These are phyloP conservation scores for Trametes meyenii DNA, from an alignment of 768 basidiomycete genomes.

Conservation along the genomic window DNA sequence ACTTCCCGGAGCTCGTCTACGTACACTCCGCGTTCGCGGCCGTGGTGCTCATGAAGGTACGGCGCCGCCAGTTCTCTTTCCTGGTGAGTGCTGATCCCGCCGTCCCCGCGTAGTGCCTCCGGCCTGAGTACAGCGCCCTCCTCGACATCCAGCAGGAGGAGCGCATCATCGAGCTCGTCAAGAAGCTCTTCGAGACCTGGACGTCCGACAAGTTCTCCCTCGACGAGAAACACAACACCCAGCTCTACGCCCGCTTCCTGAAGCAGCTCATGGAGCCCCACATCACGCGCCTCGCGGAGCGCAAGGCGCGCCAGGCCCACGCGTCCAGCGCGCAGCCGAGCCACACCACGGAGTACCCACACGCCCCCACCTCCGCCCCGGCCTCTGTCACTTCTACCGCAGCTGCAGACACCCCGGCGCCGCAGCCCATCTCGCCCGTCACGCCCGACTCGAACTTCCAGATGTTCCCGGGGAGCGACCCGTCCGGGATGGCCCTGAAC, in stretches of 20 bases:
- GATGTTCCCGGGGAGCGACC: conserved; percentile 7
- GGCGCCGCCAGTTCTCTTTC: conserved; percentile 18
- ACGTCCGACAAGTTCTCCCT: conserved; percentile 19
- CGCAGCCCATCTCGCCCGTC: conserved; percentile 6
- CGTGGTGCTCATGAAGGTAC: conserved; percentile 62
- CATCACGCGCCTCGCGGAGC: conserved; percentile 16
- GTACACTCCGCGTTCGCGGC: conserved; percentile 55
- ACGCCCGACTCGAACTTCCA: conserved; percentile 5
- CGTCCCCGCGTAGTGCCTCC: conserved; percentile 33
- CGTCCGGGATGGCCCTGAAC: conserved; percentile 2
- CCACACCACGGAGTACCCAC: neutral
- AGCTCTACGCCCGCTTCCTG: conserved; percentile 30
- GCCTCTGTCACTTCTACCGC: neutral
- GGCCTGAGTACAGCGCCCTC: conserved; percentile 50
- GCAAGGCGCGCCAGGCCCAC: neutral
- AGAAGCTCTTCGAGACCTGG: conserved; percentile 25
- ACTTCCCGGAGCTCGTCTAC: conserved; percentile 49
- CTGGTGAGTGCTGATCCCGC: neutral
- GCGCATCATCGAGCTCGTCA: conserved; percentile 29
- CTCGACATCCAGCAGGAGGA: conserved; percentile 36
- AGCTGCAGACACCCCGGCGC: neutral
- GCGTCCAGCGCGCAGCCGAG: neutral
- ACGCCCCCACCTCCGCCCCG: neutral
- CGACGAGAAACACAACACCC: conserved; percentile 28
- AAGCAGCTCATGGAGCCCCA: conserved; percentile 26